Evolutionary conservation across 2,329 filamentous ascomycete genomes (phyloP).

Genomic region (Exophiala sp.): DNA sequence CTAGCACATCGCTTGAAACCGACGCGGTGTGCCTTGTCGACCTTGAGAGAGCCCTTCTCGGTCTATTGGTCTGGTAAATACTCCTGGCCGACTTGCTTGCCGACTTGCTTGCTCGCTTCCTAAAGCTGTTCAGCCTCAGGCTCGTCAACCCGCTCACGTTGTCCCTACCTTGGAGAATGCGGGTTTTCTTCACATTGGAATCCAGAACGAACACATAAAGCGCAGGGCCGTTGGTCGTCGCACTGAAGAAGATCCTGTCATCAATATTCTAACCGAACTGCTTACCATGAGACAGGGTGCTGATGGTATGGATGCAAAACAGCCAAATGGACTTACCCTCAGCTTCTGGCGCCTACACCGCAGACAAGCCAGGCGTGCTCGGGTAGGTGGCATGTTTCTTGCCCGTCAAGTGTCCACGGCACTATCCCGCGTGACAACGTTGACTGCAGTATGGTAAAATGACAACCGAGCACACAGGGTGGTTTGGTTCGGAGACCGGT

Average conservation of each 20-base stretch:
- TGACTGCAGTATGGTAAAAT: too few relatives aligned
- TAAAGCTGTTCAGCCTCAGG: neutral
- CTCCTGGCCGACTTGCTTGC: neutral
- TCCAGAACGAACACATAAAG: slow-evolving; percentile 5
- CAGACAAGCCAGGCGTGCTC: slow-evolving; percentile 27
- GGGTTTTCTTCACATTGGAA: neutral
- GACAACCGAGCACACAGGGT: too few relatives aligned
- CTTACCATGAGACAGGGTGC: too few relatives aligned
- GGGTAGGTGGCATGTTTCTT: neutral
- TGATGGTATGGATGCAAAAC: too few relatives aligned
- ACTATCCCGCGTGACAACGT: too few relatives aligned
- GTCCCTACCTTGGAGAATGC: neutral
- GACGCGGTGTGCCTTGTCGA: neutral
- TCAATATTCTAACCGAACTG: neutral
- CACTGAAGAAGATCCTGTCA: neutral
- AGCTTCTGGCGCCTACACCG: slow-evolving; percentile 26
- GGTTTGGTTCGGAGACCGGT: too few relatives aligned
- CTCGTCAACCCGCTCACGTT: neutral
- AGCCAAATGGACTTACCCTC: neutral
- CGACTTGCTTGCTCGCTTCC: neutral
- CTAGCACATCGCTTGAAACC: neutral
- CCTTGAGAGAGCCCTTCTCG: neutral
- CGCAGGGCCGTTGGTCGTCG: slow-evolving; percentile 2
- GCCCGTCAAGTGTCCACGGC: too few relatives aligned
- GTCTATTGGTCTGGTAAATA: neutral